phyloP scores from a whole-genome alignment of 2,329 filamentous ascomycete species.

The Fusarium concolor region DNA sequence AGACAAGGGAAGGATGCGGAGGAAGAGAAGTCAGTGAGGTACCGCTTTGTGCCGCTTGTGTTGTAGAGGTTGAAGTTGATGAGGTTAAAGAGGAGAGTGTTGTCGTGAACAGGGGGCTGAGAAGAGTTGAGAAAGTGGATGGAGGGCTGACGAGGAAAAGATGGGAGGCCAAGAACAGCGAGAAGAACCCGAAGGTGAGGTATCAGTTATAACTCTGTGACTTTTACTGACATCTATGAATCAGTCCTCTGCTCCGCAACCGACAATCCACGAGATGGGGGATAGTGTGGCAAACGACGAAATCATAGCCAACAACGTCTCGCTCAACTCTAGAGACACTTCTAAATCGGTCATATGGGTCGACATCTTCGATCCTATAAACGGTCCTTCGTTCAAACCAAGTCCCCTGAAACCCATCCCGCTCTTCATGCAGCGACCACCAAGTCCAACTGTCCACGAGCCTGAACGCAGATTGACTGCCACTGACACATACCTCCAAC shows the following conservation, averaged over 20 bases:
- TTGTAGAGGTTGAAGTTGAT: conserved; percentile 55
- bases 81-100: conserved; percentile 47
- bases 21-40: conserved; percentile 59
- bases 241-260: conserved; percentile 13
- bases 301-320: neutral
- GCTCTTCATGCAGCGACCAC: conserved; percentile 55
- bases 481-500: conserved; percentile 27
- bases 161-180: conserved; percentile 52
- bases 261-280: neutral
- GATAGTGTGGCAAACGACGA: conserved; percentile 20
- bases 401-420: conserved; percentile 65
- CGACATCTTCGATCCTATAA: conserved; percentile 61
- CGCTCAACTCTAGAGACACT: conserved; percentile 38
- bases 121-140: conserved; percentile 58
- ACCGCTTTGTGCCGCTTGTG: conserved; percentile 63
- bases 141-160: conserved; percentile 60
- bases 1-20: neutral
- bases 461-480: conserved; percentile 17
- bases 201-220: neutral
- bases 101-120: conserved; percentile 57
- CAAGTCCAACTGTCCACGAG: conserved; percentile 31
- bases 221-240: conserved; percentile 6
- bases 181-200: conserved; percentile 14
- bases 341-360: conserved; percentile 60
- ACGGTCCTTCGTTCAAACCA: conserved; percentile 59